Conservation (phyloP, 208 protist genomes). For the Leishmania arabica region DNA sequence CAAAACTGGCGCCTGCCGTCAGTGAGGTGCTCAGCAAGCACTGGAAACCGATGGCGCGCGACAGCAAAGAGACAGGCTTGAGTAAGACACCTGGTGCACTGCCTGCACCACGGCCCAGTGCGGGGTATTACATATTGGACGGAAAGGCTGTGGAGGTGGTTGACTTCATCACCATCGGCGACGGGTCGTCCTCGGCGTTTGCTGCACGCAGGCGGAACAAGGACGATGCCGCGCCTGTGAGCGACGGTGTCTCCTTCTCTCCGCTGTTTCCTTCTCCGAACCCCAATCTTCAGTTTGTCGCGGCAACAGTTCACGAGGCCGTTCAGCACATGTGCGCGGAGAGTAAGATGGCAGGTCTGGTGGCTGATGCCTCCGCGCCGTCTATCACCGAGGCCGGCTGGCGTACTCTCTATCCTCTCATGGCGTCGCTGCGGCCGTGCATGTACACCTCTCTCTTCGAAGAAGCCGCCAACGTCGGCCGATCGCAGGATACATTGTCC, state of each 20-base stretch:
- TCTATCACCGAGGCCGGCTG: conserved; percentile 22
- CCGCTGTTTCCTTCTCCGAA: not conserved
- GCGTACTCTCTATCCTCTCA: conserved; percentile 17
- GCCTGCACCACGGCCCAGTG: not conserved
- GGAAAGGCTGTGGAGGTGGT: not conserved
- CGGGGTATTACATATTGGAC: conserved; percentile 3
- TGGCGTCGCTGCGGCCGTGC: conserved; percentile 9
- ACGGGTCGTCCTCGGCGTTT: not conserved
- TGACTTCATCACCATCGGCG: not conserved
- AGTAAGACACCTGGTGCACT: not conserved
- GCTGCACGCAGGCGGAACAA: not conserved
- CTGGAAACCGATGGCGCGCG: conserved; percentile 9
- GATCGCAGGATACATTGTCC: not conserved
- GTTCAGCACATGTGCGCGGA: conserved; percentile 14
- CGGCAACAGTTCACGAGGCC: conserved; percentile 9
- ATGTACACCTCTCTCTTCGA: conserved; percentile 32
- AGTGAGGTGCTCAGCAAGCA: conserved; percentile 15
- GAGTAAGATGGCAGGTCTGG: not conserved
- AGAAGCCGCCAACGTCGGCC: not conserved
- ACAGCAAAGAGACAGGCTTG: not conserved
- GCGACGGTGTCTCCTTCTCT: not conserved
- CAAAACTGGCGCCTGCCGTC: conserved; percentile 12
- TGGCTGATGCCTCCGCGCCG: conserved; percentile 32
- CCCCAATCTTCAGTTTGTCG: not conserved
- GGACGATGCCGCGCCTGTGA: not conserved